Evolutionary conservation across 2,329 filamentous ascomycete species (phyloP).

Genomic region (Aspergillus sp.): DNA sequence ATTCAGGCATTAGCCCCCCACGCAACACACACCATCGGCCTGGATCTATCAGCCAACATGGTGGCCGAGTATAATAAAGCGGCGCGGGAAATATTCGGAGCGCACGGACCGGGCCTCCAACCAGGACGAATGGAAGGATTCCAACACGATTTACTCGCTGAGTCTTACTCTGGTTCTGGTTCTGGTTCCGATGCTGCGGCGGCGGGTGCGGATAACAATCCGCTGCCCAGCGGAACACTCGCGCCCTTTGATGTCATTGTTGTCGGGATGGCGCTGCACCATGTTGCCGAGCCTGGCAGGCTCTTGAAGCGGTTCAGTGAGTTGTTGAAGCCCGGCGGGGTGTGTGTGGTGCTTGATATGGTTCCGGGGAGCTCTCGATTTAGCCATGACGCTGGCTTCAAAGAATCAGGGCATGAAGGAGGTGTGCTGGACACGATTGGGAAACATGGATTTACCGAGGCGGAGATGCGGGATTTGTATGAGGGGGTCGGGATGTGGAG

Average conservation of each 20-base stretch:
- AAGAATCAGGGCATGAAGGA: not conserved
- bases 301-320: not conserved
- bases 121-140: not conserved
- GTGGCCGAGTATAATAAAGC: not conserved
- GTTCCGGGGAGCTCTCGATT: not conserved
- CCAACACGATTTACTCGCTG: not conserved
- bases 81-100: not conserved
- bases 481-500: not conserved
- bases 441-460: not conserved
- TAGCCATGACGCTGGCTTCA: not conserved
- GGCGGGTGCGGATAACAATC: not conserved
- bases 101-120: not conserved
- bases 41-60: conserved; percentile 1
- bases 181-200: not conserved
- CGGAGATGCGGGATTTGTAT: not conserved
- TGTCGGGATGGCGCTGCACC: not conserved
- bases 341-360: not conserved
- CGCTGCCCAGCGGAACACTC: not conserved
- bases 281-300: not conserved
- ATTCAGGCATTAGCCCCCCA: not conserved
- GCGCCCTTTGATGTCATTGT: not conserved
- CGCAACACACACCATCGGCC: not conserved
- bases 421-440: not conserved
- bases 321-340: not conserved
- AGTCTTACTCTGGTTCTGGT: not conserved